Conservation (phyloP, 2,329 filamentous ascomycete genomes). For the Alternaria sp. region DNA sequence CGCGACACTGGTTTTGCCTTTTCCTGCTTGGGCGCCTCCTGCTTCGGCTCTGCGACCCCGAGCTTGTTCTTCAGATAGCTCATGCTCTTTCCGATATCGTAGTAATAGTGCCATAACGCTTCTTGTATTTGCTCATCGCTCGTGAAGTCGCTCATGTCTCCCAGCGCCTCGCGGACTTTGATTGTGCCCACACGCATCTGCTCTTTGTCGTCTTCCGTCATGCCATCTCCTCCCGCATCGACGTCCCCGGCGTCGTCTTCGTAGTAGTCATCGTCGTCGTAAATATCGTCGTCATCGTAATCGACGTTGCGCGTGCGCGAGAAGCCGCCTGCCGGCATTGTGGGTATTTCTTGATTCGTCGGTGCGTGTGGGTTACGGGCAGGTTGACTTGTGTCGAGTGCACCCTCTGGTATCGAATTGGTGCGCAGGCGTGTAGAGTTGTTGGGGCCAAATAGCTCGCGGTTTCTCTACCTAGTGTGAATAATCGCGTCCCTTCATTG, state of each 20-base stretch:
- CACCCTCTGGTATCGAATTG: neutral
- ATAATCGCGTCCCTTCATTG: slow-evolving; percentile 11
- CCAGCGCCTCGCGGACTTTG: slow-evolving; percentile 72
- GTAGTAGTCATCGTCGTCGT: slow-evolving; percentile 58
- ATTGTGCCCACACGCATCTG: slow-evolving; percentile 71
- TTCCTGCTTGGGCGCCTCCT: slow-evolving; percentile 46
- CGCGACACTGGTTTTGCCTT: slow-evolving; percentile 42
- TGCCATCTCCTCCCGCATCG: slow-evolving; percentile 26
- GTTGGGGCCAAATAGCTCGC: neutral
- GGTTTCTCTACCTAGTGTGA: neutral
- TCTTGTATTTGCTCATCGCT: slow-evolving; percentile 82
- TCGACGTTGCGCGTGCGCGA: slow-evolving; percentile 57
- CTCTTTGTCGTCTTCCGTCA: slow-evolving; percentile 49
- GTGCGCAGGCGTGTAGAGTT: neutral
- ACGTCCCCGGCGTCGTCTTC: slow-evolving; percentile 46
- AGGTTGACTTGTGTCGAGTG: neutral
- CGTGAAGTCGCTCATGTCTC: slow-evolving; percentile 63
- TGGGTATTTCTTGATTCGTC: neutral
- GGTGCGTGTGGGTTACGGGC: neutral
- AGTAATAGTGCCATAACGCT: slow-evolving; percentile 94
- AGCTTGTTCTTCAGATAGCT: slow-evolving; percentile 74
- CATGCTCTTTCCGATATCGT: slow-evolving; percentile 86
- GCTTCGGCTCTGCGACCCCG: slow-evolving; percentile 31
- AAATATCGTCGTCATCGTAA: slow-evolving; percentile 62
- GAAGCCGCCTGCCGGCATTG: slow-evolving; percentile 46